Evolutionary conservation across 768 basidiomycete species (phyloP).

Genomic region (Pulveroboletus sp.): DNA sequence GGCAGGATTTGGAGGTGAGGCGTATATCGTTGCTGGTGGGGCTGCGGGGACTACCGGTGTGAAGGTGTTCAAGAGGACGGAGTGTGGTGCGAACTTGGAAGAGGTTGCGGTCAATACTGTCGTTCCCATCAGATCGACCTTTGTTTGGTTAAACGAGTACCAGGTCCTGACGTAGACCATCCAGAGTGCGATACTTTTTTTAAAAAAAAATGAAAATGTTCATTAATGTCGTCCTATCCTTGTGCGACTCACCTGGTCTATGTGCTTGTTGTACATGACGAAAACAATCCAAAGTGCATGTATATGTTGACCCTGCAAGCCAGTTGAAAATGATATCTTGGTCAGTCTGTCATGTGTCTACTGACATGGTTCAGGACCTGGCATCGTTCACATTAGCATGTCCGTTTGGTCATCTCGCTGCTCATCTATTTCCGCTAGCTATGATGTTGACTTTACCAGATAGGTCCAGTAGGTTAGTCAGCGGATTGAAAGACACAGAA

Average conservation of each 20-base stretch:
- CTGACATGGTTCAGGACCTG: no score
- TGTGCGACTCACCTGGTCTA: no score
- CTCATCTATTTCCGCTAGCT: slow-evolving; percentile 49
- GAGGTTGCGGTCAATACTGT: slow-evolving; percentile 51
- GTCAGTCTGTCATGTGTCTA: no score
- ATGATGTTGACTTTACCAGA: slow-evolving; percentile 45
- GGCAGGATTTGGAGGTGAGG: slow-evolving; percentile 41
- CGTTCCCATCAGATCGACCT: slow-evolving; percentile 47
- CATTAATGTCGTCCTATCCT: background rate
- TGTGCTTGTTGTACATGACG: no score
- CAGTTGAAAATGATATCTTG: no score
- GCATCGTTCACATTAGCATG: no score
- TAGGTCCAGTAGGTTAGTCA: slow-evolving; percentile 33
- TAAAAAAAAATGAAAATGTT: no score
- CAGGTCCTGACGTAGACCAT: background rate
- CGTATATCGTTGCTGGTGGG: slow-evolving; percentile 53
- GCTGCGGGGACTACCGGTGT: slow-evolving; percentile 51
- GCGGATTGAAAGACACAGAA: slow-evolving; percentile 32
- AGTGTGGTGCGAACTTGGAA: slow-evolving; percentile 47
- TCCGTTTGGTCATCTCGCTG: no score
- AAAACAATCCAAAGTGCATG: no score
- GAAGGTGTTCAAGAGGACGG: slow-evolving; percentile 49
- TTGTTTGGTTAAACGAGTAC: slow-evolving; percentile 37
- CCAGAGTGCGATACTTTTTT: no score
- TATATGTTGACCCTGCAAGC: no score